Conservation (phyloP, 306 rosid genomes). For the Rosa lucieae region DNA sequence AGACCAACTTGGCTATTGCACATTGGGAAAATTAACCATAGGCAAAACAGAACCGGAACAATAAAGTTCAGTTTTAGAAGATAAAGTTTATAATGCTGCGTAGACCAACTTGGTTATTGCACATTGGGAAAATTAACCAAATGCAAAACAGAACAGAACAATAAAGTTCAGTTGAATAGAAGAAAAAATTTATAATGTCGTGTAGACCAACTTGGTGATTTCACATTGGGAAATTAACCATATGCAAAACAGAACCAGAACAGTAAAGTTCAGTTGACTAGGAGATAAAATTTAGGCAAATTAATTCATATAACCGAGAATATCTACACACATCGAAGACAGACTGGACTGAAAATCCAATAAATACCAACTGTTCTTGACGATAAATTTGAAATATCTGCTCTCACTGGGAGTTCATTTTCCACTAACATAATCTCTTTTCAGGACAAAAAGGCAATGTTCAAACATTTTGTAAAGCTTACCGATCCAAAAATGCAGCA, state of each 20-base stretch:
- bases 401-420: constrained; percentile 13
- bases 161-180: neutral
- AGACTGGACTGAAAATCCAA: neutral
- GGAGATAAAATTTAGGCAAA: neutral
- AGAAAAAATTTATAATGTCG: neutral
- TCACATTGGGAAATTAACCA: neutral
- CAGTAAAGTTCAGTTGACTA: neutral
- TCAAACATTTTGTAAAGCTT: constrained; percentile 29
- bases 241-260: too few species aligned
- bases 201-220: neutral
- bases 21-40: neutral
- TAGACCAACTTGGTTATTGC: neutral
- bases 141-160: neutral
- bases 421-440: constrained; percentile 1
- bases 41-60: neutral
- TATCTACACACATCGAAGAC: neutral
- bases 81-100: neutral
- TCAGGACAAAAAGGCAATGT: neutral
- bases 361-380: constrained; percentile 1
- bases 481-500: constrained; percentile 75
- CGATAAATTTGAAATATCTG: constrained; percentile 6
- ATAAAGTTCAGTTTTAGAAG: neutral
- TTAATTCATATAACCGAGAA: neutral
- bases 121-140: neutral
- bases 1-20: neutral